Evolutionary conservation across 768 basidiomycete genomes (phyloP).

Genomic region (Agrocybe chaxingu): DNA sequence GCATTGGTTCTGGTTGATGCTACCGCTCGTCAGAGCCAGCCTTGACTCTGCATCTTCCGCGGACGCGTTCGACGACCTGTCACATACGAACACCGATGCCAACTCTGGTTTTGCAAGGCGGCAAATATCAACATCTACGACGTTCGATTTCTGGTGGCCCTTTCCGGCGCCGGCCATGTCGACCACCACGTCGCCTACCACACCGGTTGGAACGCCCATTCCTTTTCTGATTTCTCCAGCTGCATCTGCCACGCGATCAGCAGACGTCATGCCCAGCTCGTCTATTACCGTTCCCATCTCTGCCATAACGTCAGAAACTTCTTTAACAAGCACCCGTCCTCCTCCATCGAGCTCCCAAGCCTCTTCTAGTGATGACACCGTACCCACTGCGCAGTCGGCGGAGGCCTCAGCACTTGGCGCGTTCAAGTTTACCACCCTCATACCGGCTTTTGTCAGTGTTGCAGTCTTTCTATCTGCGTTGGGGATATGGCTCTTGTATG

Average conservation of each 20-base stretch:
- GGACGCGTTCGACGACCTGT: background rate
- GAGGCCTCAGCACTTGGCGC: conserved; percentile 11
- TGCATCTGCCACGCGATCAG: background rate
- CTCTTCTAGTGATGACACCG: background rate
- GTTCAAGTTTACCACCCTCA: conserved; percentile 21
- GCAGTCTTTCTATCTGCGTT: conserved; percentile 28
- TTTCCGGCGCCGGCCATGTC: conserved; percentile 24
- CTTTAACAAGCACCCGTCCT: background rate
- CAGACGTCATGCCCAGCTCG: too few relatives aligned
- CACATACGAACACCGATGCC: background rate
- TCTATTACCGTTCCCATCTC: too few relatives aligned
- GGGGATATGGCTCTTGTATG: conserved; percentile 32
- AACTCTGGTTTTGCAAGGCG: background rate
- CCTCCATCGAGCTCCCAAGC: background rate
- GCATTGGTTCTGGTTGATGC: background rate
- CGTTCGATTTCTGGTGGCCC: conserved; percentile 36
- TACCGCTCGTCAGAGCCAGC: background rate
- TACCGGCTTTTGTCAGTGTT: conserved; percentile 28
- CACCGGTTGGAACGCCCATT: background rate
- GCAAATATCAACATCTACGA: conserved; percentile 16
- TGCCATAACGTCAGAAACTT: background rate
- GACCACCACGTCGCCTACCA: conserved; percentile 7
- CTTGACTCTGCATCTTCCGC: background rate
- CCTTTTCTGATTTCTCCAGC: background rate
- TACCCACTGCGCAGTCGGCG: background rate